Evolutionary conservation across 2,329 filamentous ascomycete genomes (phyloP).

Genomic region (Colletotrichum theobromicola): DNA sequence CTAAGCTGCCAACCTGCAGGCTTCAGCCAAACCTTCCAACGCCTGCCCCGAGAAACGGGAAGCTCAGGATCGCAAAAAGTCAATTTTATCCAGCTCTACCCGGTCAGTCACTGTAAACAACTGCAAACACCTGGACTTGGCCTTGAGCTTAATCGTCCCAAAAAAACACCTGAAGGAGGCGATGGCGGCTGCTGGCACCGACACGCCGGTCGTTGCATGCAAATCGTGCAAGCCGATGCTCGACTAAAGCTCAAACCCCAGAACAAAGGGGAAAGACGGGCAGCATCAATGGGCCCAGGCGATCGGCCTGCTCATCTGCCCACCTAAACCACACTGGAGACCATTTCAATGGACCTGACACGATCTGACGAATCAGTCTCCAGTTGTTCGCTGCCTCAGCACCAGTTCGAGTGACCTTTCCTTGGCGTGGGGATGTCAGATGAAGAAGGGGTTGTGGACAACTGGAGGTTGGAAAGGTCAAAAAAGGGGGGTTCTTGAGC

Average conservation of each 20-base stretch:
- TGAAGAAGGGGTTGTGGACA: conserved; percentile 5
- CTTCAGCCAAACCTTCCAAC: background rate
- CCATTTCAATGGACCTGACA: background rate
- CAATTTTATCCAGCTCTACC: conserved; percentile 13
- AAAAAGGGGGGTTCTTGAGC: background rate
- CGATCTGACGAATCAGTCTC: background rate
- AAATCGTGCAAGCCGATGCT: background rate
- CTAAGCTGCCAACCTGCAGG: background rate
- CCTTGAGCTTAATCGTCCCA: conserved; percentile 9
- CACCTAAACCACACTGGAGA: background rate
- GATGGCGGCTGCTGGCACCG: background rate
- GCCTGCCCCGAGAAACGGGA: background rate
- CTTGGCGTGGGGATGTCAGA: conserved; percentile 19
- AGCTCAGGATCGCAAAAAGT: background rate
- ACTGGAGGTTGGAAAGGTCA: conserved; percentile 1
- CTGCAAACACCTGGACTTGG: background rate
- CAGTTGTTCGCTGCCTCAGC: background rate
- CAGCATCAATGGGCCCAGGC: background rate
- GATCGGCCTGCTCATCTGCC: conserved; percentile 1
- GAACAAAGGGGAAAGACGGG: background rate
- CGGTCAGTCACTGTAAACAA: background rate
- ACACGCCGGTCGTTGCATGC: background rate
- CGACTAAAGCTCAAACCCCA: background rate
- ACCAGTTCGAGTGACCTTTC: background rate
- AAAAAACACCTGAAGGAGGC: background rate